Evolutionary conservation across 2,329 filamentous ascomycete species (phyloP), one percentile per base, ranked within the genome.

Genomic region (Truncatella angustata): DNA sequence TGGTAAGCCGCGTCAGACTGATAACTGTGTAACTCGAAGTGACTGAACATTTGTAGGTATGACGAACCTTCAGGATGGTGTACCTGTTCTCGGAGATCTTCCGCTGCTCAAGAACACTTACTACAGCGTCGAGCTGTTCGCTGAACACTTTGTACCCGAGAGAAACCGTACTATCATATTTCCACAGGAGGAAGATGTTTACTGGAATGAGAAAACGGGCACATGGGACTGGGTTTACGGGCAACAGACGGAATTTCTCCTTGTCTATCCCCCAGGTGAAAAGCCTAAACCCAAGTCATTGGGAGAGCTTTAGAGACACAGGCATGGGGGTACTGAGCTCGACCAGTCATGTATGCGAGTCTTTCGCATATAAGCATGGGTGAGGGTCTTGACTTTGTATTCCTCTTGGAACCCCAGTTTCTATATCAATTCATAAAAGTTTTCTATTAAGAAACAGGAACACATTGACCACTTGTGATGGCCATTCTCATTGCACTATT

Each of bases 61-160:
- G 74, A 74, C 73, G 1, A 79, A 79, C 54, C 64, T 78, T 16
- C 76, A 79, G 57, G 69, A 73, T 4, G 62, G 63, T n/a, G 76
- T 79, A 5, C 73, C 74, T 0, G 65, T 74, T 4, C 60, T 78
- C 1, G 76, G 76, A 9, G 75, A 79, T 32, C 56, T 78, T 40
- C 73, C 73, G 0, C 56, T 78, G 11, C 58, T 79, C 35, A 63
- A 71, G 45, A 63, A 73, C 37, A 77, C 70, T 7, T 79, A 77
- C 60, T 78, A 77, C 60, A 79, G 76, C 61, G 68, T 79, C 49
- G 76, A 79, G 62, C 68, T 79, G n/a, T 69, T 67, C 48, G 76
- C 74, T 3, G 70, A 75, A 60, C 71, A 77, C 56, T 75, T 70
- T 50, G 71, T 78, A 6, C 70, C 72, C 0, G 76, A 78, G 58